These are phyloP conservation scores for Trichoderma simmonsii DNA, from an alignment of 2,329 filamentous ascomycete species.

Conservation along the genomic window DNA sequence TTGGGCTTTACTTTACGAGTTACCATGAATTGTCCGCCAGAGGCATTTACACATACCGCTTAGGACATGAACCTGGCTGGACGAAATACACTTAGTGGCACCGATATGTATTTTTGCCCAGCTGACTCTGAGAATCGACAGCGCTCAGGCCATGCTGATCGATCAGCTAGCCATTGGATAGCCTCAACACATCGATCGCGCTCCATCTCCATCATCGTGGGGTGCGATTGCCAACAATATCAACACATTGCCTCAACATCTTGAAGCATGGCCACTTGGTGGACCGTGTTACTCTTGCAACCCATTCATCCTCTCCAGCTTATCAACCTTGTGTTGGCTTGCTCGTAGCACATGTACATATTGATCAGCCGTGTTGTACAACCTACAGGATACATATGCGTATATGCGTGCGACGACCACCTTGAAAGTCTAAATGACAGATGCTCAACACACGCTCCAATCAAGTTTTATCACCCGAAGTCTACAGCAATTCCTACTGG, in stretches of 20 bases:
- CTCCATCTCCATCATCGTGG: not conserved
- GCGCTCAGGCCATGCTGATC: not conserved
- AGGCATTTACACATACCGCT: not conserved
- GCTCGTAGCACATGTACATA: not conserved
- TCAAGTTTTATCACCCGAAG: not conserved
- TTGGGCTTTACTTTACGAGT: not conserved
- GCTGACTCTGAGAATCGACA: not conserved
- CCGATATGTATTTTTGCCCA: not conserved
- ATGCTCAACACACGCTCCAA: not conserved
- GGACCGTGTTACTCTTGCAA: not conserved
- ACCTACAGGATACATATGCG: slow-evolving; percentile 26
- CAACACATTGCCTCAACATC: not conserved
- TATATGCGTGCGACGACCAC: slow-evolving; percentile 28
- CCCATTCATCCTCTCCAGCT: not conserved
- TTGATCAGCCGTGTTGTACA: not conserved
- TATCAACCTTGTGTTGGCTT: not conserved
- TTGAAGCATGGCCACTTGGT: not conserved
- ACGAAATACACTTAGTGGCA: not conserved
- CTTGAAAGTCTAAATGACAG: not conserved
- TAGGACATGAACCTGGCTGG: not conserved
- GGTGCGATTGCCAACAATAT: not conserved
- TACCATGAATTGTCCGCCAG: not conserved
- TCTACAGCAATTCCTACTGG: not conserved
- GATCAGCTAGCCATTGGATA: not conserved
- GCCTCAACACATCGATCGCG: not conserved